These are phyloP conservation scores for Lasiodiplodia sp. DNA, from an alignment of 2,329 filamentous ascomycete genomes.

Conservation along the genomic window DNA sequence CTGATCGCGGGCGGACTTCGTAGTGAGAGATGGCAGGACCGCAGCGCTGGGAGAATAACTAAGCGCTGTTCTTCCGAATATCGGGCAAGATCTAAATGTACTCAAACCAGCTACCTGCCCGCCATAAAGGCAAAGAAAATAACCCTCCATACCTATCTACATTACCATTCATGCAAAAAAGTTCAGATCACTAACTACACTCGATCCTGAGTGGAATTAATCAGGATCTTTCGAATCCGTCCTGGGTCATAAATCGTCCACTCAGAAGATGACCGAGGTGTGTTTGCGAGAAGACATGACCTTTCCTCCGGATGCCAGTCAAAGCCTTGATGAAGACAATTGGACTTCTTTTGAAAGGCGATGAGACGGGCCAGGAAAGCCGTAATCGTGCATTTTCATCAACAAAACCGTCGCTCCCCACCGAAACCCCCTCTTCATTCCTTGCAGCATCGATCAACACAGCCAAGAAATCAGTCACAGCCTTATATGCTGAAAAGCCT, in stretches of 20 bases:
- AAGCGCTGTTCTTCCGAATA: too few relatives aligned
- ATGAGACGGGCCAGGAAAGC: background rate
- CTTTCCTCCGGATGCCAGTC: constrained; percentile 14
- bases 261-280: constrained; percentile 1
- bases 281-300: background rate
- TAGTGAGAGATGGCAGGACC: too few relatives aligned
- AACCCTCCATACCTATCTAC: too few relatives aligned
- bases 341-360: constrained; percentile 11
- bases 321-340: constrained; percentile 14
- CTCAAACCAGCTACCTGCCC: too few relatives aligned
- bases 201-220: background rate
- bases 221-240: background rate
- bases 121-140: too few relatives aligned
- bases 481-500: background rate
- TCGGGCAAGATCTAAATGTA: too few relatives aligned
- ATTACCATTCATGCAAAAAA: too few relatives aligned
- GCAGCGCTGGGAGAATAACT: too few relatives aligned
- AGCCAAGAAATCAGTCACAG: background rate
- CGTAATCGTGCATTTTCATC: background rate
- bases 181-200: too few relatives aligned
- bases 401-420: constrained; percentile 2
- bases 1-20: too few relatives aligned
- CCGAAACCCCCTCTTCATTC: background rate
- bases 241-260: background rate
- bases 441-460: background rate